Conservation (phyloP, 257 asterid genomes). For the Forsythia viridissima region DNA sequence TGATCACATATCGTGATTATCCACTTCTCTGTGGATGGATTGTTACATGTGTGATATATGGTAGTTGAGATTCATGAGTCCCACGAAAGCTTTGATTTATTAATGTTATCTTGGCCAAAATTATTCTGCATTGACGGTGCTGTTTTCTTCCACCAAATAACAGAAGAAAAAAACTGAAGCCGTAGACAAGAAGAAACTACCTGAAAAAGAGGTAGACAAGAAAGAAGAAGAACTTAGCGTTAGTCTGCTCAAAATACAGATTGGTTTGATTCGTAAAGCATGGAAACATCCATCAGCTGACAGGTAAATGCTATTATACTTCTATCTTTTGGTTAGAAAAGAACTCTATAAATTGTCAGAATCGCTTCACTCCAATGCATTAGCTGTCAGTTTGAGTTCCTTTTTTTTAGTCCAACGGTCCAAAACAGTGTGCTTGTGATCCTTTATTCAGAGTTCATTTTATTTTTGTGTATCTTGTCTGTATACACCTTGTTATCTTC, state of each 20-base stretch:
- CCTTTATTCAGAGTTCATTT: background rate
- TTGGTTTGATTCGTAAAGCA: slow-evolving; percentile 79
- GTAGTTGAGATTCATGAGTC: background rate
- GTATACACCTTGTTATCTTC: background rate
- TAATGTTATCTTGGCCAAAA: background rate
- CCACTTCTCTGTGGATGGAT: background rate
- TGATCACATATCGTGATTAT: background rate
- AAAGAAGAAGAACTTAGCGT: slow-evolving; percentile 70
- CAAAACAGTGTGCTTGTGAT: background rate
- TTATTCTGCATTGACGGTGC: slow-evolving; percentile 8
- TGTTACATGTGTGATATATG: background rate
- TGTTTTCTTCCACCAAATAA: slow-evolving; percentile 17
- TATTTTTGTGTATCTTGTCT: background rate
- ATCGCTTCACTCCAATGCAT: background rate
- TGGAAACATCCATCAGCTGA: slow-evolving; percentile 98
- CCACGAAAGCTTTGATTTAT: background rate
- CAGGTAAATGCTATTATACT: slow-evolving; percentile 46
- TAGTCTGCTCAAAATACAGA: slow-evolving; percentile 85
- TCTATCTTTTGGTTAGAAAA: background rate
- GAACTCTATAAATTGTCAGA: background rate
- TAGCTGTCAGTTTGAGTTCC: background rate
- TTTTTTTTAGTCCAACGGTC: background rate
- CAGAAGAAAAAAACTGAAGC: slow-evolving; percentile 55
- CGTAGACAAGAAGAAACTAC: slow-evolving; percentile 59
- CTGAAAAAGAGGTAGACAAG: slow-evolving; percentile 54